Evolutionary conservation across 768 basidiomycete species (phyloP).

Genomic region (Tricholoma matsutake): DNA sequence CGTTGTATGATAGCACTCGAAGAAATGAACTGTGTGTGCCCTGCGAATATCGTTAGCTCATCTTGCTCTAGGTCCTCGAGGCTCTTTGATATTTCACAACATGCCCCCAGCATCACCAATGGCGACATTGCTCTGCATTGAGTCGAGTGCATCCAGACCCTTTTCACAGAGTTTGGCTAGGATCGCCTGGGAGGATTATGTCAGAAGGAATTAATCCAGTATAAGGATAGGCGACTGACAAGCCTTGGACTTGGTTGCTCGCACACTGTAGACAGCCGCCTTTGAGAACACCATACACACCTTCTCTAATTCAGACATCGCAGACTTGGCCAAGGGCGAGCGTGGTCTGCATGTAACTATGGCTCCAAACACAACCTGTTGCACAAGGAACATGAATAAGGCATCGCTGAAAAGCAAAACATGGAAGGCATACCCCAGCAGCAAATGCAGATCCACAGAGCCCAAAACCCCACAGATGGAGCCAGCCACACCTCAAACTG

Average conservation of each 20-base stretch:
- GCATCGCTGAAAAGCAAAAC: not conserved
- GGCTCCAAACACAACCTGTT: conserved; percentile 72
- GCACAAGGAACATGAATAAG: not conserved
- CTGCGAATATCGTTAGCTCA: conserved; percentile 67
- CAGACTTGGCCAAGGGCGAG: conserved; percentile 62
- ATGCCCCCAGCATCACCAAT: conserved; percentile 36
- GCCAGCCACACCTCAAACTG: conserved; percentile 47
- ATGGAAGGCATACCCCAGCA: conserved; percentile 39
- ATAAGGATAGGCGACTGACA: conserved; percentile 33
- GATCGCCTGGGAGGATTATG: conserved; percentile 44
- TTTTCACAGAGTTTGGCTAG: conserved; percentile 61
- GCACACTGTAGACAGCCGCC: conserved; percentile 54
- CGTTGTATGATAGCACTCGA: conserved; percentile 28
- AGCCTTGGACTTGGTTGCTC: conserved; percentile 66
- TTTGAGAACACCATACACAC: conserved; percentile 63
- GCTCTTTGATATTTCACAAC: conserved; percentile 53
- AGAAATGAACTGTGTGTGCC: conserved; percentile 60
- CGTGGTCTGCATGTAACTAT: conserved; percentile 73
- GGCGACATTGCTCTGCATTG: conserved; percentile 38
- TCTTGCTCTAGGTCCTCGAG: conserved; percentile 55
- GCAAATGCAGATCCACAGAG: conserved; percentile 61
- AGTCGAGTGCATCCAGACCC: conserved; percentile 51
- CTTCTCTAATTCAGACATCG: conserved; percentile 67
- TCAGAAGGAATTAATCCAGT: not conserved
- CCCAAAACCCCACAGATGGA: conserved; percentile 55